Percentiles rank a stretch among this genome's conserved stretches.
Conservation (phyloP, 1,284 basidiomycete species). For the Ganoderma resinaceum region DNA sequence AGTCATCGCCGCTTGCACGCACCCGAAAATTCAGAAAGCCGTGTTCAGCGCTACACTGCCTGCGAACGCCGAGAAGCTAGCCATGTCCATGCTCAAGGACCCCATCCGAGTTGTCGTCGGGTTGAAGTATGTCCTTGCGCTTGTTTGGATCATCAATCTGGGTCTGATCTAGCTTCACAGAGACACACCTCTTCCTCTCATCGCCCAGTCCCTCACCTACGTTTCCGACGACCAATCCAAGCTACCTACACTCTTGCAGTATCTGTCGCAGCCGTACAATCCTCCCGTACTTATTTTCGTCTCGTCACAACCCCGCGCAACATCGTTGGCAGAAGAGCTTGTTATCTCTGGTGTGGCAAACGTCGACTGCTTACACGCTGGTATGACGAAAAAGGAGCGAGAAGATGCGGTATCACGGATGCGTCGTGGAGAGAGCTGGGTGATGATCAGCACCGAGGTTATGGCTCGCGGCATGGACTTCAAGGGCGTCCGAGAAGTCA, state of each 20-base stretch:
- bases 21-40: slow-evolving; percentile 81
- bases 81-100: slow-evolving; percentile 83
- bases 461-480: slow-evolving; percentile 99
- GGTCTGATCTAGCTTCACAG: slow-evolving; percentile 48
- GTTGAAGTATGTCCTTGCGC: slow-evolving; percentile 73
- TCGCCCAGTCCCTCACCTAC: slow-evolving; percentile 89
- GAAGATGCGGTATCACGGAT: slow-evolving; percentile 88
- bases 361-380: slow-evolving; percentile 93
- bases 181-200: slow-evolving; percentile 86
- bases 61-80: slow-evolving; percentile 86
- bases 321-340: slow-evolving; percentile 89
- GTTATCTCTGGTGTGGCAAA: slow-evolving; percentile 84
- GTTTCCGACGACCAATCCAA: slow-evolving; percentile 95
- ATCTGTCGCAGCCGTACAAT: slow-evolving; percentile 86
- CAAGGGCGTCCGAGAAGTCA: slow-evolving; percentile 92
- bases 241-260: slow-evolving; percentile 81
- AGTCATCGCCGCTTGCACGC: slow-evolving; percentile 84
- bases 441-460: slow-evolving; percentile 93
- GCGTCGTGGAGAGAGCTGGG: slow-evolving; percentile 89
- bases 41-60: slow-evolving; percentile 96
- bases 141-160: slow-evolving; percentile 12
- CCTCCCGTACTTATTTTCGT: slow-evolving; percentile 95
- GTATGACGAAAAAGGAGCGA: slow-evolving; percentile 86
- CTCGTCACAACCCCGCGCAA: slow-evolving; percentile 90
- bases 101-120: slow-evolving; percentile 94